Evolutionary conservation across 2,329 filamentous ascomycete species (phyloP), one percentile per base, ranked within the genome.

Genomic region (Stagonosporopsis vannaccii): DNA sequence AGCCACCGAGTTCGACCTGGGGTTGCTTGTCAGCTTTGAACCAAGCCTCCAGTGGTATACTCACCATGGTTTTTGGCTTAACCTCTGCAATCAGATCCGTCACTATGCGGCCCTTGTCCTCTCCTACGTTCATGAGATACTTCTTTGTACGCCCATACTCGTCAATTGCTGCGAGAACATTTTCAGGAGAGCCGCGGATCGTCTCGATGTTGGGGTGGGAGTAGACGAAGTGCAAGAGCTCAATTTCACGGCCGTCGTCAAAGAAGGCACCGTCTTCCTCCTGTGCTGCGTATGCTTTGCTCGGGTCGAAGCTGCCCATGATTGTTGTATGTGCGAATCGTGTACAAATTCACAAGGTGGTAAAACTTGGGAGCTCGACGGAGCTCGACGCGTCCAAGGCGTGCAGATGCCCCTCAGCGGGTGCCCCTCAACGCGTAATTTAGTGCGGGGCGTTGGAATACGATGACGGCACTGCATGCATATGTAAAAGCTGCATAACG

Each of bases 81-180:
- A 82, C 78, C 60, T 89, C 79, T 19, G 79, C 79, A 56, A 95
- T 92, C 35, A 93, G 74, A 26, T 89, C 82, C 8, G 83, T 83
- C 1, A 94, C 85, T 49, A 92, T 88, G 59, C 81, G 82, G 42
- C 89, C 90, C 76, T 95, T 95, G 68, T 87, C 81, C 63, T 87
- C 82, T 36, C 91, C 90, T 2, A 95, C 85, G 62, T 92, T 94
- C 88, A 94, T 94, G 47, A 94, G 82, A 60, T 88, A 90, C 71
- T 88, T 90, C 59, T 85, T 81, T 2, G 83, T 86, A 39, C 84
- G 77, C 12, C 79, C 85, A 73, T 83, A 94, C 48, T 89, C 84
- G 67, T 94, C 89, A 71, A 94, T 92, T 25, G 85, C 85, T 23
- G 81, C 79, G 0, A 93, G 79, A 1, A 94, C 84, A 52, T 82